Conservation (phyloP, 495 filamentous ascomycete species). For the Neurospora sp. region DNA sequence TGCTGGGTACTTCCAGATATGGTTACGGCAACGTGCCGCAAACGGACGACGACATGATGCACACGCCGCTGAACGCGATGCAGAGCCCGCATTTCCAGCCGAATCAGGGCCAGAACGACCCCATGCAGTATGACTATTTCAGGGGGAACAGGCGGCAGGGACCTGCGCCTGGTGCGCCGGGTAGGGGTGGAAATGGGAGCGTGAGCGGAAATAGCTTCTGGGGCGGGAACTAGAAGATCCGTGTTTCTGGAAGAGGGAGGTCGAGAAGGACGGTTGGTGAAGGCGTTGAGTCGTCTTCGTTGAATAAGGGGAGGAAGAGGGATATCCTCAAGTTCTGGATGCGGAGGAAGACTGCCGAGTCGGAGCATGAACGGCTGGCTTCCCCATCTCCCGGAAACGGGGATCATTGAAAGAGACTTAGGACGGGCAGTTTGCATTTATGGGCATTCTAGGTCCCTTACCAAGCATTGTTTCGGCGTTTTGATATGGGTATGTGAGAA, state of each 20-base stretch:
- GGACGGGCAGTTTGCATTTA: not conserved
- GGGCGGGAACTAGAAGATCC: conserved; percentile 18
- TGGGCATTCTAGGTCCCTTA: not conserved
- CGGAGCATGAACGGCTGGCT: not conserved
- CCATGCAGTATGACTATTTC: conserved; percentile 28
- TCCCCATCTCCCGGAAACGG: not conserved
- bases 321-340: not conserved
- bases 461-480: not conserved
- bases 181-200: not conserved
- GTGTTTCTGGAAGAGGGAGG: not conserved
- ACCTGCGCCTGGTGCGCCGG: conserved; percentile 10
- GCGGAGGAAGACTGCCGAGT: not conserved
- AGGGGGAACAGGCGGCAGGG: conserved; percentile 8
- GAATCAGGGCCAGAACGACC: conserved; percentile 8
- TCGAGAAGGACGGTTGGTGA: not conserved
- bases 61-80: conserved; percentile 12
- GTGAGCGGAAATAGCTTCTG: conserved; percentile 6
- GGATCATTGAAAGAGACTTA: not conserved
- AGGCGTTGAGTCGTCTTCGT: not conserved
- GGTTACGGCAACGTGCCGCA: conserved; percentile 45
- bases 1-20: conserved; percentile 40
- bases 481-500: not conserved
- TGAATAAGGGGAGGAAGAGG: not conserved
- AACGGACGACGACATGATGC: conserved; percentile 26
- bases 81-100: not conserved